Percentiles rank a stretch among this genome's conserved stretches.
phyloP scores from a whole-genome alignment of 805 yeast species.

The Lipomyces kockii region DNA sequence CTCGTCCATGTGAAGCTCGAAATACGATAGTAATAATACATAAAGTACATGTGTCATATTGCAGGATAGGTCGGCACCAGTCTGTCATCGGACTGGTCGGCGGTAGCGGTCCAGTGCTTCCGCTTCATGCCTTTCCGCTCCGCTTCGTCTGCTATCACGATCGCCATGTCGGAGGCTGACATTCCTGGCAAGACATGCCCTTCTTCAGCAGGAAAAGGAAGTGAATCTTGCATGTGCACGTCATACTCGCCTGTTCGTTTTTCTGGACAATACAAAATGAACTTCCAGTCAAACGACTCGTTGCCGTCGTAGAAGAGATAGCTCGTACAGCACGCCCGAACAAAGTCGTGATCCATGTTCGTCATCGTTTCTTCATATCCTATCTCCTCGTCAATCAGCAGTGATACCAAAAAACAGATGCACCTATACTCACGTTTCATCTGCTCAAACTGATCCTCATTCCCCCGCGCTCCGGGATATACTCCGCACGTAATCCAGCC shows the following conservation, averaged over 20 bases:
- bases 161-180: conserved; percentile 19
- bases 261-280: conserved; percentile 23
- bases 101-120: conserved; percentile 24
- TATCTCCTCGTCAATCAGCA: neutral
- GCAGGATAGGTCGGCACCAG: conserved; percentile 11
- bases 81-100: conserved; percentile 19
- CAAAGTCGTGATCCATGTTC: conserved; percentile 7
- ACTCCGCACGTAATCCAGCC: conserved; percentile 16
- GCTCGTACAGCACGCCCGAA: conserved; percentile 9
- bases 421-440: conserved; percentile 5
- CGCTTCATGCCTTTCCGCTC: conserved; percentile 16
- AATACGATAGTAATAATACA: neutral
- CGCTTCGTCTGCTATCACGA: conserved; percentile 22
- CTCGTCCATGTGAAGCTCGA: neutral
- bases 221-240: conserved; percentile 6
- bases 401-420: neutral
- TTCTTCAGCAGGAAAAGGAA: conserved; percentile 15
- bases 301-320: conserved; percentile 15
- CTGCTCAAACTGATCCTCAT: conserved; percentile 10
- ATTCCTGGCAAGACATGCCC: conserved; percentile 19
- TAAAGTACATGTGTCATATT: neutral
- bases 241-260: conserved; percentile 20
- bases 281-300: conserved; percentile 18
- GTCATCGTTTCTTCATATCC: conserved; percentile 14
- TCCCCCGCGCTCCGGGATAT: conserved; percentile 14